Percentiles rank a stretch among this genome's conserved stretches.
phyloP scores from a whole-genome alignment of 2,329 filamentous ascomycete genomes.

The Parastagonospora nodorum region DNA sequence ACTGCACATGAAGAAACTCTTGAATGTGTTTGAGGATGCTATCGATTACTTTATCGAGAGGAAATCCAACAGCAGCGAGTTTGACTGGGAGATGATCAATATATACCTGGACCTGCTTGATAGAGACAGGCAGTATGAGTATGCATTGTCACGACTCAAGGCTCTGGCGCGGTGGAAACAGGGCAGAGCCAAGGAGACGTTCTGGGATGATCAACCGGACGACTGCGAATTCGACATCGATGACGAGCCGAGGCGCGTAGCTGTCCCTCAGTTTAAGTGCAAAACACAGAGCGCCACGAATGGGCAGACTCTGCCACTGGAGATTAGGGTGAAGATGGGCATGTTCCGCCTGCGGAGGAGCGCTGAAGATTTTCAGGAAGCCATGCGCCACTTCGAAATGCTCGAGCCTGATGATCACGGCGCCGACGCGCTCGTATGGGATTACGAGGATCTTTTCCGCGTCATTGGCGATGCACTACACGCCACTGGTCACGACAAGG shows the following conservation, averaged over 20 bases:
- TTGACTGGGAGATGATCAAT: conserved; percentile 81
- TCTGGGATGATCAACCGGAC: conserved; percentile 77
- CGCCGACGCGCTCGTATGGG: conserved; percentile 59
- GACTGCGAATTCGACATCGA: conserved; percentile 88
- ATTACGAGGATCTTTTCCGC: conserved; percentile 79
- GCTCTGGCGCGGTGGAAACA: conserved; percentile 80
- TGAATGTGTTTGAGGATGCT: conserved; percentile 58
- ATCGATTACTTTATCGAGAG: conserved; percentile 52
- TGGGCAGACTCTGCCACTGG: conserved; percentile 74
- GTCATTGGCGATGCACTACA: conserved; percentile 68
- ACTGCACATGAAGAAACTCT: conserved; percentile 54
- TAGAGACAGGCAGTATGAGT: conserved; percentile 64
- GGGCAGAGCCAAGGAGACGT: conserved; percentile 71
- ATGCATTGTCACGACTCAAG: conserved; percentile 73
- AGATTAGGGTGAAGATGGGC: conserved; percentile 83
- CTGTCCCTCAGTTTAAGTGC: conserved; percentile 65
- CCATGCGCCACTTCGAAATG: conserved; percentile 64
- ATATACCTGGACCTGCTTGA: conserved; percentile 83
- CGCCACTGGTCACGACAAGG: conserved; percentile 54
- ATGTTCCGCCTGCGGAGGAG: conserved; percentile 78
- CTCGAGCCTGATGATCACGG: conserved; percentile 67
- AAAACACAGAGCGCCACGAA: conserved; percentile 65
- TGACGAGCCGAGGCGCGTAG: conserved; percentile 67
- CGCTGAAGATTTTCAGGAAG: conserved; percentile 68
- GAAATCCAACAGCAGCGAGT: conserved; percentile 52